Evolutionary conservation across 129 eudicot species (phyloP), one percentile per base, ranked within the genome.

Genomic region (Sambucus nigra): DNA sequence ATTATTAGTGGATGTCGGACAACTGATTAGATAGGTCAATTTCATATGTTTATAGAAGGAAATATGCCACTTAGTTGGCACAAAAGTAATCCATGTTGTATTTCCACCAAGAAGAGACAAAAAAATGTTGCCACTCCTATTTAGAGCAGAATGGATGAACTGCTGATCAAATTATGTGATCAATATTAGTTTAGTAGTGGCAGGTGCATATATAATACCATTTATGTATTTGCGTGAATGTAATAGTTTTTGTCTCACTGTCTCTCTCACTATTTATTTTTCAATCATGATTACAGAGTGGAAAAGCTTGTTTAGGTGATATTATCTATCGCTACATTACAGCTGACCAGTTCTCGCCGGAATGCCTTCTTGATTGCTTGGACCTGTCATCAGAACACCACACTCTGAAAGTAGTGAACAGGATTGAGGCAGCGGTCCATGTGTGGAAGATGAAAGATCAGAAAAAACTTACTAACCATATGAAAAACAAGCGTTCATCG

Each of bases 361-460:
- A 85, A 67, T 76, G 81, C 57, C 98, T 91, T 64, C 98, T 89
- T 23, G 94, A 89, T 65, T 81, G 94, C 75, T 81, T 91, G 39
- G 94, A 85, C 66, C 60, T 91, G 70, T 76, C 98, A 22, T 78
- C 98, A 42, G 98, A 91, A 65, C 94, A 85, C 40, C 88, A 64
- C 48, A 74, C 86, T 18, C 69, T 91, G 26, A 88, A 85, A 68
- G 93, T 91, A 28, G 98, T 79, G 29, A 91, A 85, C 41, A 73
- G 78, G 47, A 68, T 91, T 51, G 98, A 91, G 77, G 94, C 95
- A 32, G 88, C 95, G 53, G 68, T 91, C 55, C 87, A 91, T 74
- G 84, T 63, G 7, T 91, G 98, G 98, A 91, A 67, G 67, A 74
- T 69, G 68, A 91, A 91, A 79, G 89, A 74, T 21, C 72, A 51